phyloP scores from a whole-genome alignment of 2,329 filamentous ascomycete genomes.

The Alternaria sp. region DNA sequence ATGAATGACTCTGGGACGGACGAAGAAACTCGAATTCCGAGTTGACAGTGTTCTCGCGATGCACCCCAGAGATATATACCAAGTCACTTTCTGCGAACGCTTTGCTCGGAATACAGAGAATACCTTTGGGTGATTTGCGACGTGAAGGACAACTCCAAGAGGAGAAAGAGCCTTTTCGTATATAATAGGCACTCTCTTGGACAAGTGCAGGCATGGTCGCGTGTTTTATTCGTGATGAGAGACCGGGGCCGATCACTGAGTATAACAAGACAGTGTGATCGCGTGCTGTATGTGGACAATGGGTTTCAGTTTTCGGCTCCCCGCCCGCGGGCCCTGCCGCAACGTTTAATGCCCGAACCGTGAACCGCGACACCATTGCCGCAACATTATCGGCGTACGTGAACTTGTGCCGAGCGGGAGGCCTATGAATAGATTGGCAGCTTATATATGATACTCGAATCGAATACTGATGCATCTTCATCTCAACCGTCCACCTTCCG shows the following conservation, averaged over 20 bases:
- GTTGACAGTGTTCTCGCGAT: background rate
- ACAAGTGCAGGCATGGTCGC: background rate
- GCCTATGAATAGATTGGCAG: background rate
- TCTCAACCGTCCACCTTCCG: background rate
- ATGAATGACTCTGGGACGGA: background rate
- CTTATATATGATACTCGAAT: background rate
- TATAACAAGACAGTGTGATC: background rate
- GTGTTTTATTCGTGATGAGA: background rate
- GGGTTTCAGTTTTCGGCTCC: slow-evolving; percentile 14
- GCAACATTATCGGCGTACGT: background rate
- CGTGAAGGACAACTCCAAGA: background rate
- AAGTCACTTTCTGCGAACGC: background rate
- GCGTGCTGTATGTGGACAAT: background rate
- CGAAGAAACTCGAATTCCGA: background rate
- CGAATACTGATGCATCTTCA: background rate
- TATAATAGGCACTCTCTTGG: background rate
- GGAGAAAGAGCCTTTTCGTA: background rate
- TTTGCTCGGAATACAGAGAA: background rate
- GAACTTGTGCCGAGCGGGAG: background rate
- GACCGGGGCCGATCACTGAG: background rate
- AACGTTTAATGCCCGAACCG: background rate
- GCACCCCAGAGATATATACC: background rate
- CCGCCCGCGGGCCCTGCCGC: slow-evolving; percentile 7
- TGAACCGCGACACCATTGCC: slow-evolving; percentile 6
- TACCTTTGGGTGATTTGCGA: background rate